phyloP scores from a whole-genome alignment of 805 yeast species.

The Kuraishia piskuri region DNA sequence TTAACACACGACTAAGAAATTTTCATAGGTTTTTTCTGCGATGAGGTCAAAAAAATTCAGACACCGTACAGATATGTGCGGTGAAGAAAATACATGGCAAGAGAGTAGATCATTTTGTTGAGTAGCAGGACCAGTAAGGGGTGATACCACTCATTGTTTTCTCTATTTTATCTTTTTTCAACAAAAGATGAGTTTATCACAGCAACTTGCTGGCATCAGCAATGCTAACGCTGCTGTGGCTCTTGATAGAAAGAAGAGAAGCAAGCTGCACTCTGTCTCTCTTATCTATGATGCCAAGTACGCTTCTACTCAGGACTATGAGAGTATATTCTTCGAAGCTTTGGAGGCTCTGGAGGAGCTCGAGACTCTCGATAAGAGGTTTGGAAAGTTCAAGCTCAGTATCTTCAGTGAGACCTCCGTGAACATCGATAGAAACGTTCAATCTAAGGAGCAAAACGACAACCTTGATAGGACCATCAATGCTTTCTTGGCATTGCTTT shows the following conservation, averaged over 20 bases:
- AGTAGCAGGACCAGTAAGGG: no score
- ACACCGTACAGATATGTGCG: neutral
- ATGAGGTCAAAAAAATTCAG: neutral
- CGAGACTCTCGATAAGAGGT: slow-evolving; percentile 64
- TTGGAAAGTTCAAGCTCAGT: slow-evolving; percentile 57
- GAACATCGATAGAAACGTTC: slow-evolving; percentile 73
- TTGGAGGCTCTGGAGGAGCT: slow-evolving; percentile 71
- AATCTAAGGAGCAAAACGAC: slow-evolving; percentile 66
- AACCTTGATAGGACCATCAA: slow-evolving; percentile 68
- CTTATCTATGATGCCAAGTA: slow-evolving; percentile 75
- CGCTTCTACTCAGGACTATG: slow-evolving; percentile 94
- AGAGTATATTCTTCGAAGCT: slow-evolving; percentile 63
- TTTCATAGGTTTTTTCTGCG: neutral
- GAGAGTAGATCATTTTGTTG: neutral
- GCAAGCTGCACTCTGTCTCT: slow-evolving; percentile 82
- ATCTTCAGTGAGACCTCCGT: slow-evolving; percentile 80
- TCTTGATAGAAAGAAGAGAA: slow-evolving; percentile 78
- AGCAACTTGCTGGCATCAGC: slow-evolving; percentile 70
- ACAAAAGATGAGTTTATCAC: slow-evolving; percentile 43
- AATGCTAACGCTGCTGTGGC: slow-evolving; percentile 62
- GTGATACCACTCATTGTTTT: no score
- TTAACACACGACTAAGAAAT: neutral
- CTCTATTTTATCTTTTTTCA: no score
- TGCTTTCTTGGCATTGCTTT: slow-evolving; percentile 62
- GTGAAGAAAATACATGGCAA: neutral